Base-by-base conservation (phyloP, 2,329 filamentous ascomycete genomes). In the Colletotrichum coccodes region DNA sequence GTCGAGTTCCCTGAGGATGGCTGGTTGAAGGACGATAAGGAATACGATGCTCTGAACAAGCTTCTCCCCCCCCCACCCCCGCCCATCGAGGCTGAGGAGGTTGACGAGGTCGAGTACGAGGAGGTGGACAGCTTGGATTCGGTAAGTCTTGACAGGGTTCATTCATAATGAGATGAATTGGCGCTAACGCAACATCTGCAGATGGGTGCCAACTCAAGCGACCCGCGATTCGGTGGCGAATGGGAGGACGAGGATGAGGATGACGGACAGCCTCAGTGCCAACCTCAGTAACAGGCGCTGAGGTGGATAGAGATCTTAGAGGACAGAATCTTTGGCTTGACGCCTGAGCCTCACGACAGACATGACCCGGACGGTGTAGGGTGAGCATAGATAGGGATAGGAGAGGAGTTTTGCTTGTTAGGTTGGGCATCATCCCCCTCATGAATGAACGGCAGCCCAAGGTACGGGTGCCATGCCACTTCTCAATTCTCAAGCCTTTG, bases 51-150 rank as follows among this genome's bases (percentile, higher is more conserved):
- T 52, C 84, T 99, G 65, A 84, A 88, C 75, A 92, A 93, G 75
- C 85, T 97, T 32, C 85, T 99, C 14, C 96, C 96, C 0, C 83
- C 88, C 11, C 87, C 88, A 1, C 77, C 81, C 0, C 82, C 87
- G 5, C 82, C 87, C 11, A 91, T 95, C 71, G 85, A 89, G 71
- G 89, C 90, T 0, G 91, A 95, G 0, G 90, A 93, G 68, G 85
- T 95, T 9, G 96, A 98, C 66, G 94, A 98, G 72, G 94, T 98
- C 1, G 89, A 94, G 3, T 97, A 93, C 75, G 92, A 97, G 71
- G 88, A 89, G n/a, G 89, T 95, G 72, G 94, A 90, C 4, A 91
- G 94, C 74, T 88, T 97, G 73, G 94, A 98, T 59, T 90, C 94
- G 76, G 90, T 91, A 79, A 80, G 86, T 69, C 18, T 69, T 38